Evolutionary conservation across 306 rosid species (phyloP).

Genomic region (Potentilla sterilis): DNA sequence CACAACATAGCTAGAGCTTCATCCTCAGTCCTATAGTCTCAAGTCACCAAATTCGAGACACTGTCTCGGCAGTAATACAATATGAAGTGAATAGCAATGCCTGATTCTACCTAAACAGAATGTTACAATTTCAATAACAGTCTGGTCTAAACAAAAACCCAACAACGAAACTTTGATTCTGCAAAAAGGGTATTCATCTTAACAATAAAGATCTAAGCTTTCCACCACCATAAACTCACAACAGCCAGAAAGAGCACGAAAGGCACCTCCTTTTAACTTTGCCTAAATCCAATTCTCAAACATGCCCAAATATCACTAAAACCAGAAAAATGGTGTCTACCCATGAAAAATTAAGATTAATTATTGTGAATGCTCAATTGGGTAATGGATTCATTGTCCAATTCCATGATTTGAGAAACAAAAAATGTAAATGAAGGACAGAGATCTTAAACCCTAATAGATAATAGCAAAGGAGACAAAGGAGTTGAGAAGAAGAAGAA

Average conservation of each 20-base stretch:
- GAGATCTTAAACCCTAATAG: conserved; percentile 3
- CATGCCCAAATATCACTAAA: not conserved
- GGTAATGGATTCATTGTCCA: not conserved
- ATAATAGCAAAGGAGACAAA: not conserved
- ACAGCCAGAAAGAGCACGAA: not conserved
- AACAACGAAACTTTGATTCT: not conserved
- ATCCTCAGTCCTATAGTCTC: not conserved
- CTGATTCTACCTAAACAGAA: not conserved
- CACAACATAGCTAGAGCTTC: not conserved
- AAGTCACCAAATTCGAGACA: not conserved
- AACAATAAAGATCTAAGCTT: not conserved
- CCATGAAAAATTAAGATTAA: not conserved
- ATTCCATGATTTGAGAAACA: not conserved
- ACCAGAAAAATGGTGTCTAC: not conserved
- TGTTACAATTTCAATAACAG: not conserved
- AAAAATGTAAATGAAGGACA: not conserved
- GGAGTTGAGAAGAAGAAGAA: not conserved
- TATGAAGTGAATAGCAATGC: not conserved
- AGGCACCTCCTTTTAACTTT: not conserved
- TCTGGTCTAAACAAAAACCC: not conserved
- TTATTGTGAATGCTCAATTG: not conserved
- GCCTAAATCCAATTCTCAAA: not conserved
- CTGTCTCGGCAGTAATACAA: not conserved
- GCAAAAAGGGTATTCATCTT: not conserved
- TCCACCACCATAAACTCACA: not conserved